Conservation (phyloP, 768 basidiomycete species). For the Kwoniella dejecticola region DNA sequence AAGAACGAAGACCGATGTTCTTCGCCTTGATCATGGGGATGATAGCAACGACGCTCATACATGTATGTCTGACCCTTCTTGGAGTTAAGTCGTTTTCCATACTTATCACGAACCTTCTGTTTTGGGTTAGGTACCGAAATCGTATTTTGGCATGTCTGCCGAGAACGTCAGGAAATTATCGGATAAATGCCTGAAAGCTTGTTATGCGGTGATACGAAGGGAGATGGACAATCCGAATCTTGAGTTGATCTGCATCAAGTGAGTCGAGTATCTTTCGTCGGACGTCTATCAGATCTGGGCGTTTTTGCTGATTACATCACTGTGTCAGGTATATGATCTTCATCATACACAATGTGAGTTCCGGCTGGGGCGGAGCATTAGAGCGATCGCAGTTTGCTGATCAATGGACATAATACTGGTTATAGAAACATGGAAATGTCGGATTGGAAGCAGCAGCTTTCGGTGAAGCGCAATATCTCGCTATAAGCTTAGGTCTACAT, state of each 20-base stretch:
- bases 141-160: conserved; percentile 33
- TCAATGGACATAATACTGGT: not conserved
- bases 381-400: not conserved
- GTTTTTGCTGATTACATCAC: no score
- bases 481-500: conserved; percentile 25
- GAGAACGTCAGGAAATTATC: conserved; percentile 30
- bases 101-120: no score
- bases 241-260: conserved; percentile 34
- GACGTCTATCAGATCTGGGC: not conserved
- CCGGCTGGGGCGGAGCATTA: not conserved
- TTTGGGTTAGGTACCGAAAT: conserved; percentile 22
- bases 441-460: conserved; percentile 23
- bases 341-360: conserved; percentile 22
- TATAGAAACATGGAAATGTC: conserved; percentile 20
- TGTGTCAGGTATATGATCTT: conserved; percentile 20
- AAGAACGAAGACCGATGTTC: conserved; percentile 32
- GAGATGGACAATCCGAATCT: conserved; percentile 26
- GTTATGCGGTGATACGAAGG: conserved; percentile 19
- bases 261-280: conserved; percentile 4
- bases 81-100: no score
- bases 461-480: conserved; percentile 23
- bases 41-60: conserved; percentile 33
- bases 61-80: conserved; percentile 20
- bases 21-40: conserved; percentile 35
- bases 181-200: conserved; percentile 30